These are phyloP conservation scores for Cercospora zeae-maydis DNA, from an alignment of 2,329 filamentous ascomycete genomes.

Conservation along the genomic window DNA sequence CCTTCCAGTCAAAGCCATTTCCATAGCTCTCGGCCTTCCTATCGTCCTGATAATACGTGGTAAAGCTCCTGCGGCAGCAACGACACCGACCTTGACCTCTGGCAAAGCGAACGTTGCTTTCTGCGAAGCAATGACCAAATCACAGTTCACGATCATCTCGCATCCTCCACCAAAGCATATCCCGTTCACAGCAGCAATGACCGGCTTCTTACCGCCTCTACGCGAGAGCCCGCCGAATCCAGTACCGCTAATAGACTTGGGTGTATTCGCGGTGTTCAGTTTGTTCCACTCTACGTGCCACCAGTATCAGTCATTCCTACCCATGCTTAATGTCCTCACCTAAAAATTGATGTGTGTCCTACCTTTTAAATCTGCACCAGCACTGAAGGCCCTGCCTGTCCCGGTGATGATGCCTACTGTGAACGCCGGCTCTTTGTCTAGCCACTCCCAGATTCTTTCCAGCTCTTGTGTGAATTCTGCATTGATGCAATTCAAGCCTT, in stretches of 20 bases:
- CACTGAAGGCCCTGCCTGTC: slow-evolving; percentile 37
- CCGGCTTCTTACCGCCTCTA: slow-evolving; percentile 66
- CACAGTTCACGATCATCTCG: slow-evolving; percentile 70
- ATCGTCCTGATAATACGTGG: slow-evolving; percentile 63
- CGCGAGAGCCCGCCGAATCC: slow-evolving; percentile 67
- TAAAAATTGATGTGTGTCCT: not conserved
- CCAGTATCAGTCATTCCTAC: not conserved
- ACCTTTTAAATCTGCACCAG: slow-evolving; percentile 39
- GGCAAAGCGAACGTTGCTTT: slow-evolving; percentile 64
- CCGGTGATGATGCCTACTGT: slow-evolving; percentile 37
- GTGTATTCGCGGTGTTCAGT: slow-evolving; percentile 27
- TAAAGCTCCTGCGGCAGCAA: slow-evolving; percentile 67
- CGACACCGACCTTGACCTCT: slow-evolving; percentile 67
- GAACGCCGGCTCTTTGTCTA: slow-evolving; percentile 34
- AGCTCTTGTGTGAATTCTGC: slow-evolving; percentile 34
- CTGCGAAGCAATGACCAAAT: slow-evolving; percentile 63
- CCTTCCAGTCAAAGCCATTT: slow-evolving; percentile 61
- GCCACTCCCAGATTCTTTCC: slow-evolving; percentile 34
- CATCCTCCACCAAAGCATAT: slow-evolving; percentile 71
- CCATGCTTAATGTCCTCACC: not conserved
- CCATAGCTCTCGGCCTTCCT: slow-evolving; percentile 66
- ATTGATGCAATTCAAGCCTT: slow-evolving; percentile 38
- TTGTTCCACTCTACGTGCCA: slow-evolving; percentile 34
- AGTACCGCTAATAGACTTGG: slow-evolving; percentile 34
- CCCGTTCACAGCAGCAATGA: slow-evolving; percentile 74